Percentiles rank a stretch among this genome's conserved stretches.
These are phyloP conservation scores for Histomonas meleagridis DNA, from an alignment of 208 protist genomes.

Conservation along the genomic window DNA sequence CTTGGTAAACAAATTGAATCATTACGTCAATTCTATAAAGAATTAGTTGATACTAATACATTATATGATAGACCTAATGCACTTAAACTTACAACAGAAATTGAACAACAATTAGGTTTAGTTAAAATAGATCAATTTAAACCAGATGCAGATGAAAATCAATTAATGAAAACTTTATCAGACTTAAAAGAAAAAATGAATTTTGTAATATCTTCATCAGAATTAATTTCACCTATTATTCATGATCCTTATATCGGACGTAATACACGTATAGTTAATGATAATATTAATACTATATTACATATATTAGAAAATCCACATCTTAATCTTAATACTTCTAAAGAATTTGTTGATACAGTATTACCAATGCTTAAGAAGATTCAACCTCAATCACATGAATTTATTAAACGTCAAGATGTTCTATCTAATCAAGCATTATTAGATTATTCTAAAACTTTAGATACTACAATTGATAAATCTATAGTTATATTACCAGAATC, in stretches of 20 bases:
- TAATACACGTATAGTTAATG: neutral
- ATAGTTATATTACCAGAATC: too few species aligned
- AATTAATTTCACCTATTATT: neutral
- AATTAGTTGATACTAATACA: neutral
- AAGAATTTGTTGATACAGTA: neutral
- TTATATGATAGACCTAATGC: neutral
- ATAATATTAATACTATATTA: neutral
- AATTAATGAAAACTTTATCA: too few species aligned
- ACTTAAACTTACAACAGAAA: neutral
- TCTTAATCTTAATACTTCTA: neutral
- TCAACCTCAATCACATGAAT: too few species aligned
- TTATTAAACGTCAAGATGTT: too few species aligned
- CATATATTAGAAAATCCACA: neutral
- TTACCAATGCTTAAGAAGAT: neutral
- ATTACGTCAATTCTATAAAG: neutral
- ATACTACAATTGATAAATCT: too few species aligned
- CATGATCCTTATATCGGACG: neutral
- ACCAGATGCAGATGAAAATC: neutral
- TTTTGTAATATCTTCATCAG: neutral
- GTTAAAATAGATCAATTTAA: neutral
- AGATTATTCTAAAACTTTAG: too few species aligned
- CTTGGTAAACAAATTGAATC: neutral
- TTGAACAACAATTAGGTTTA: neutral
- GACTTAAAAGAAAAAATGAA: neutral
- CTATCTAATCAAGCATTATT: too few species aligned